phyloP scores from a whole-genome alignment of 2,329 filamentous ascomycete species.

The Mariannaea sp. region DNA sequence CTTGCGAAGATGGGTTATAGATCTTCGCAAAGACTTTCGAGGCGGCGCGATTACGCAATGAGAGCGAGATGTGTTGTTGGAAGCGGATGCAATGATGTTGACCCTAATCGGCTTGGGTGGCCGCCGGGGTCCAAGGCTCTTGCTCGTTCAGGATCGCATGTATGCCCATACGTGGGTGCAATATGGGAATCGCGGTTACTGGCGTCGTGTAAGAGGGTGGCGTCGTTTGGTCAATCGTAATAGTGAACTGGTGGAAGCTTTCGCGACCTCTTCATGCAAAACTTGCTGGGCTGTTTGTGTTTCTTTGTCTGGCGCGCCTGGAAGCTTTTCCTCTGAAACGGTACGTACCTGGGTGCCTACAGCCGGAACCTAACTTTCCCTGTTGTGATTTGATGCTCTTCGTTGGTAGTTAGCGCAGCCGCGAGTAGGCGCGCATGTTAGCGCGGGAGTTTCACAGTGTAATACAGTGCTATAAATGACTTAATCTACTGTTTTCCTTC shows the following conservation, averaged over 20 bases:
- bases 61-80: constrained; percentile 2
- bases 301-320: constrained; percentile 33
- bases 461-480: neutral
- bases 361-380: neutral
- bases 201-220: constrained; percentile 7
- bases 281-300: constrained; percentile 31
- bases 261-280: constrained; percentile 27
- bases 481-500: constrained; percentile 29
- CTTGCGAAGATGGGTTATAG: neutral
- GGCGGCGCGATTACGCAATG: neutral
- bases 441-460: constrained; percentile 26
- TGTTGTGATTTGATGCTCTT: too few species aligned
- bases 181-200: constrained; percentile 15
- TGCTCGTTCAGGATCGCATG: constrained; percentile 29
- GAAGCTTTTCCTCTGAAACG: constrained; percentile 20
- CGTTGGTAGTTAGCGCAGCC: constrained; percentile 7
- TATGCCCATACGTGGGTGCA: constrained; percentile 28
- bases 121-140: constrained; percentile 33
- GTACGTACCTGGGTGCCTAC: constrained; percentile 27
- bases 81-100: constrained; percentile 22
- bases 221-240: constrained; percentile 12
- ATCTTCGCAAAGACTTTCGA: constrained; percentile 4
- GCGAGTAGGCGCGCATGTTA: constrained; percentile 23
- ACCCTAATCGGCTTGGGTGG: constrained; percentile 36
- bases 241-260: constrained; percentile 17